phyloP scores from a whole-genome alignment of 192 early-diverging fungal genomes.

The Coemansia sp. region DNA sequence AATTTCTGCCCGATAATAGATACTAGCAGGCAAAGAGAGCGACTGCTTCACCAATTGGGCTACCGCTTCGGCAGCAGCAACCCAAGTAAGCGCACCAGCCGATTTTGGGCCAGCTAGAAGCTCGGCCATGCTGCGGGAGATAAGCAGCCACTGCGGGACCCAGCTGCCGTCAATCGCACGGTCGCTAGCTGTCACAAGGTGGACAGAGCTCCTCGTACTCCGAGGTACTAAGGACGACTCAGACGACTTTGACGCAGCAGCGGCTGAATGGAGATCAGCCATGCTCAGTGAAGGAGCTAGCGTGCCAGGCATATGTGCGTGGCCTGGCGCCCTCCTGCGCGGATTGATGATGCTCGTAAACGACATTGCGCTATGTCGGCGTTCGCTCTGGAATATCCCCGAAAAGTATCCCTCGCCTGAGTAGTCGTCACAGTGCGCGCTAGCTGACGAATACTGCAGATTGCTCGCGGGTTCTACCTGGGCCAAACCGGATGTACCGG shows the following conservation, averaged over 20 bases:
- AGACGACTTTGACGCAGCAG: background rate
- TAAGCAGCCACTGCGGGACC: slow-evolving; percentile 42
- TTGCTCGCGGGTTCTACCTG: slow-evolving; percentile 2
- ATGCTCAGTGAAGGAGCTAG: slow-evolving; percentile 33
- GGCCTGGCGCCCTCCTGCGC: slow-evolving; percentile 7
- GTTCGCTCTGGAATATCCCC: background rate
- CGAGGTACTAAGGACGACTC: background rate
- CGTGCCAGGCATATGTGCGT: slow-evolving; percentile 29
- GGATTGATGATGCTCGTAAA: slow-evolving; percentile 54
- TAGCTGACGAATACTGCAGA: slow-evolving; percentile 26
- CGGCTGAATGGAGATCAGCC: slow-evolving; percentile 21
- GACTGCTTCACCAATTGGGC: background rate
- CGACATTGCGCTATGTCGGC: slow-evolving; percentile 11
- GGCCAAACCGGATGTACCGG: background rate
- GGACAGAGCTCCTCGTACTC: background rate
- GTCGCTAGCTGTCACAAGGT: background rate
- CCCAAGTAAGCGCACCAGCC: slow-evolving; percentile 5
- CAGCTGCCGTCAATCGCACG: slow-evolving; percentile 21
- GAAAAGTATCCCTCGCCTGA: background rate
- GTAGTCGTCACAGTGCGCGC: background rate
- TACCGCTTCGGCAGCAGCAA: background rate
- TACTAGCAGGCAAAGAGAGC: background rate
- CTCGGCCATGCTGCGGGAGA: slow-evolving; percentile 26
- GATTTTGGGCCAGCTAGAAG: background rate
- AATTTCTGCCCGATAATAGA: slow-evolving; percentile 9